Conservation (phyloP, 805 yeast genomes). For the Ogataea trehaloabstinens region DNA sequence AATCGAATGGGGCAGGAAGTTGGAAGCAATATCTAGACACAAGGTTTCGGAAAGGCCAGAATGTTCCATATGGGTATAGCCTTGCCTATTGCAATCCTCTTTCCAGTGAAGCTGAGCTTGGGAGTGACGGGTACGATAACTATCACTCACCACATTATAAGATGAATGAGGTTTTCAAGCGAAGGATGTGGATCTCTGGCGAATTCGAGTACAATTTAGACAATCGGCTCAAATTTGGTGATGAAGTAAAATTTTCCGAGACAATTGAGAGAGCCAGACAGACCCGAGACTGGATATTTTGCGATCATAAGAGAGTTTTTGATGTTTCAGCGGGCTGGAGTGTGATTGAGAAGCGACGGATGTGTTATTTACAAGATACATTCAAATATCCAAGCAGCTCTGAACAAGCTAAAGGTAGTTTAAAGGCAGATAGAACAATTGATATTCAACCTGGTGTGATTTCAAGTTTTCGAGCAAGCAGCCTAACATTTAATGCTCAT, state of each 20-base stretch:
- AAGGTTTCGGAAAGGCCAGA: conserved; percentile 17
- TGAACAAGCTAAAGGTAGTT: neutral
- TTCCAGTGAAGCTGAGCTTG: conserved; percentile 44
- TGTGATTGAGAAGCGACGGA: conserved; percentile 52
- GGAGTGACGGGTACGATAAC: conserved; percentile 77
- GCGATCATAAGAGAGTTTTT: conserved; percentile 54
- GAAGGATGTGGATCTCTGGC: conserved; percentile 85
- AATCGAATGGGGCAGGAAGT: neutral
- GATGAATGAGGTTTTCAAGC: conserved; percentile 34
- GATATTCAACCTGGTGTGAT: conserved; percentile 38
- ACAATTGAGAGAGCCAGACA: conserved; percentile 39
- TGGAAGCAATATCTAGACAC: conserved; percentile 5
- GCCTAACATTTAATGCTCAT: conserved; percentile 80
- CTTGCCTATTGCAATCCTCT: conserved; percentile 66
- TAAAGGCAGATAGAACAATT: conserved; percentile 24
- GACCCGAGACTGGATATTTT: conserved; percentile 38
- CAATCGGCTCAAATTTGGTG: conserved; percentile 36
- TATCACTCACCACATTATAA: conserved; percentile 60
- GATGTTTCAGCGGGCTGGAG: conserved; percentile 23
- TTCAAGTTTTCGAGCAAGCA: conserved; percentile 62
- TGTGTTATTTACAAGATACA: conserved; percentile 56
- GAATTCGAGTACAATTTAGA: conserved; percentile 39
- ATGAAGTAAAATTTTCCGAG: conserved; percentile 51
- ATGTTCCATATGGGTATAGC: conserved; percentile 56
- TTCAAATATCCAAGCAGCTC: conserved; percentile 7